These are phyloP conservation scores for Acacia melanoxylon DNA, from an alignment of 306 rosid species.

Conservation along the genomic window DNA sequence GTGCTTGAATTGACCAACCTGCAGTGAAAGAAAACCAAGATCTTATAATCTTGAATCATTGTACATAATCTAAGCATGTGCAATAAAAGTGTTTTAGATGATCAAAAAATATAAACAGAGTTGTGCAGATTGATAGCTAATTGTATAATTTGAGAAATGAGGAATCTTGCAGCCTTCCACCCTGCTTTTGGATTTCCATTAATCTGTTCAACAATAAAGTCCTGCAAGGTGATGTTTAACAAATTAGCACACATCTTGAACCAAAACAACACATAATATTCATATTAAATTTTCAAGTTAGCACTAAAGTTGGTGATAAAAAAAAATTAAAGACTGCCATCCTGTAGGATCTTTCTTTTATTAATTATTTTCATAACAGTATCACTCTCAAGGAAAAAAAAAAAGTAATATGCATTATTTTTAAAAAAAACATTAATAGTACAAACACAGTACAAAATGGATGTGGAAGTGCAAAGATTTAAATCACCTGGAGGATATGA, in stretches of 20 bases:
- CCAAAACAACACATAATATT: background rate
- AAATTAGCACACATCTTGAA: background rate
- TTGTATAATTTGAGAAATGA: too few species aligned
- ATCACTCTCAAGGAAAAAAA: background rate
- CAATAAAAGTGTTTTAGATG: too few species aligned
- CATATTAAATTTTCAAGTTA: background rate
- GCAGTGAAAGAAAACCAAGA: too few species aligned
- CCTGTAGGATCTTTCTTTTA: background rate
- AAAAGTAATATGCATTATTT: background rate
- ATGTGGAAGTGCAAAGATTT: background rate
- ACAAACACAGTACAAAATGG: background rate
- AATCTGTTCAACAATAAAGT: conserved; percentile 63
- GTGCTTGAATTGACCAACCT: too few species aligned
- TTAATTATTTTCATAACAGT: background rate
- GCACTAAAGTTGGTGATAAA: background rate
- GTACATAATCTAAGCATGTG: too few species aligned
- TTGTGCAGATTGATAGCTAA: too few species aligned
- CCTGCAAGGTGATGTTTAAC: conserved; percentile 48
- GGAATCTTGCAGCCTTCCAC: too few species aligned
- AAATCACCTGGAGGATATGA: conserved; percentile 77
- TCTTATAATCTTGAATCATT: too few species aligned
- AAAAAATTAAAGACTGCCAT: background rate
- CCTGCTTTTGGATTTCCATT: too few species aligned
- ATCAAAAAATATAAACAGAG: too few species aligned
- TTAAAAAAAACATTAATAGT: background rate